phyloP scores from a whole-genome alignment of 2,329 filamentous ascomycete species.

The Gyromitra esculenta region DNA sequence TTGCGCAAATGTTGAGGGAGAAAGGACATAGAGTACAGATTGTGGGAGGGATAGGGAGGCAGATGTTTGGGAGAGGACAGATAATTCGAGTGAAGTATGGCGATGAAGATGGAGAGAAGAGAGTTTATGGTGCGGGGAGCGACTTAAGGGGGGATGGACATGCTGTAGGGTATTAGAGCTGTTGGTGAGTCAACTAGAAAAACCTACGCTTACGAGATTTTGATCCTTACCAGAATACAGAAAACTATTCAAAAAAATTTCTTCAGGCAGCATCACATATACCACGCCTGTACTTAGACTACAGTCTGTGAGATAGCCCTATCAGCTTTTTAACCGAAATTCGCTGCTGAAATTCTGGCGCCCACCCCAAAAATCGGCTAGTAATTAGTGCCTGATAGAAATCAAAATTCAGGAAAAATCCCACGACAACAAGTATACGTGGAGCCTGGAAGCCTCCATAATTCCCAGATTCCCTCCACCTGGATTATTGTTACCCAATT shows the following conservation, averaged over 20 bases:
- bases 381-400: background rate
- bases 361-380: background rate
- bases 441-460: too few species aligned
- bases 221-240: background rate
- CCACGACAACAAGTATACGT: too few species aligned
- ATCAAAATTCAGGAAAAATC: background rate
- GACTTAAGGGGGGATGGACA: slow-evolving; percentile 86
- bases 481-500: too few species aligned
- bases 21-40: slow-evolving; percentile 77
- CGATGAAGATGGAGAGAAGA: slow-evolving; percentile 71
- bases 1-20: slow-evolving; percentile 71
- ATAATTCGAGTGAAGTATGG: slow-evolving; percentile 83
- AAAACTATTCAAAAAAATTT: background rate
- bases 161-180: slow-evolving; percentile 63
- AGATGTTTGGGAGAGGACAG: slow-evolving; percentile 85
- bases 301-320: background rate
- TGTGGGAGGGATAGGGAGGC: slow-evolving; percentile 71
- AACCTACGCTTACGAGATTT: background rate
- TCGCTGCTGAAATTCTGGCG: background rate
- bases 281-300: background rate
- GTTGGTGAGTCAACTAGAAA: background rate
- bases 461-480: background rate
- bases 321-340: background rate
- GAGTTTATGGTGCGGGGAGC: slow-evolving; percentile 87
- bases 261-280: background rate